Evolutionary conservation across 139 green algal genomes (phyloP), one percentile per base, ranked within the genome.

Genomic region (Chlorella ohadii): DNA sequence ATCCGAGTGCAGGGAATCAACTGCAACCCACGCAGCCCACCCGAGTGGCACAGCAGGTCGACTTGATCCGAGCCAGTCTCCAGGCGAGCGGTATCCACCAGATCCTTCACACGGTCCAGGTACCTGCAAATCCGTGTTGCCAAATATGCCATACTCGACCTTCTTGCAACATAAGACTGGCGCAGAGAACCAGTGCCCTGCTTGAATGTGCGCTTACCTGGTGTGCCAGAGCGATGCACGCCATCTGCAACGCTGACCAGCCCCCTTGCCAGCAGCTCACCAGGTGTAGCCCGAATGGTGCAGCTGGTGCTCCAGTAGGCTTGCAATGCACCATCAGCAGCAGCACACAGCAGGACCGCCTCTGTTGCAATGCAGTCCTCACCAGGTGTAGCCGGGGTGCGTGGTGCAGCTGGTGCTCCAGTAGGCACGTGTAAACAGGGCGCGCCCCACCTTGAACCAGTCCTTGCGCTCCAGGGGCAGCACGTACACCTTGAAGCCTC

Each of bases 401-500:
- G 88, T 91, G 33, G 89, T 94, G 67, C 89, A 90, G 0, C 36
- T 73, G 17, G 20, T 71, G 20, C 11, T 75, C 90, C 91, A 96
- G 82, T 92, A 96, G 9, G 67, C 64, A 1, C 85, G 51, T 0
- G 89, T 92, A 6, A 94, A 71, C 27, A 95, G 63, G 27, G 72
- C 85, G 3, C 80, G 41, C 13, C 86, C 91, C 47, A 94, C 92
- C 22, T 80, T 59, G 77, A 94, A 87, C 91, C 91, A 93, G 57
- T 92, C 88, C 41, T 88, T 86, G 12, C 90, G 84, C 59, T 88
- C 67, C 36, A 92, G 47, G 12, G 84, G 88, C 71, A 92, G 73
- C 31, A 93, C 91, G 59, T 86, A 90, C 6, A 84, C 66, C 0
- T 6, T 17, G 44, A 91, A 93, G 19, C 90, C 90, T 3, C 88